Base-by-base conservation (phyloP, 169 alveolate genomes). In the Cryptosporidium andersoni region DNA sequence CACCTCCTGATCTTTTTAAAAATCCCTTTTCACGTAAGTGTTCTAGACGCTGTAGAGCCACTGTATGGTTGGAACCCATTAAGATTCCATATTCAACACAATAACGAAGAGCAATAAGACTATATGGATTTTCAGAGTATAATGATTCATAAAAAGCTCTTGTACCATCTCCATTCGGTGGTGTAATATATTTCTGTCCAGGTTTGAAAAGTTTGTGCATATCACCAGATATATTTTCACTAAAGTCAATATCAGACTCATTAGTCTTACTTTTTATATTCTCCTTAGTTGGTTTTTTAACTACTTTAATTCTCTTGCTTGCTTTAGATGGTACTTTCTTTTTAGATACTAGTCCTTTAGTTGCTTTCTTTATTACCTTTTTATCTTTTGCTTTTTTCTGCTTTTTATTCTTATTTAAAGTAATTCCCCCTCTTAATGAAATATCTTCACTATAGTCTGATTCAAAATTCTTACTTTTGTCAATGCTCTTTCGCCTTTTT, bases 121-220 rank as follows among this genome's bases (percentile, higher is more conserved):
- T 93, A 88, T 93, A 90, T 34, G 96, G 97, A 89, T 94, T 93
- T 64, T 94, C 97, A 37, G 94, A 94, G 52, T 82, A 91, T 34
- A 94, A 88, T 60, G 96, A 92, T 81, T 94, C 97, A 81, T 94
- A 94, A 85, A 94, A 94, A 16, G 95, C 97, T 40, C 97, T 81
- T 2, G 97, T 94, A 2, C 96, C 97, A 65, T 94, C 97, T 14
- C 97, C 97, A 55, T 92, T 93, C 2, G 97, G 97, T 25, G 97
- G 97, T 2, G 97, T 93, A 64, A 94, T 92, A 90, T 82, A 88
- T 51, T 93, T 94, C 66, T 94, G 97, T 0, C 97, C 97, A 48
- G 89, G 93, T 64, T 91, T 92, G 88, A 92, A 92, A 58, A 82
- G 91, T 45, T 88, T 91, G 53, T 91, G 65, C 34, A 92, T 91